Percentiles rank a stretch among this genome's conserved stretches.
These are phyloP conservation scores for Arctium minus DNA, from an alignment of 129 eudicot species.

Conservation along the genomic window DNA sequence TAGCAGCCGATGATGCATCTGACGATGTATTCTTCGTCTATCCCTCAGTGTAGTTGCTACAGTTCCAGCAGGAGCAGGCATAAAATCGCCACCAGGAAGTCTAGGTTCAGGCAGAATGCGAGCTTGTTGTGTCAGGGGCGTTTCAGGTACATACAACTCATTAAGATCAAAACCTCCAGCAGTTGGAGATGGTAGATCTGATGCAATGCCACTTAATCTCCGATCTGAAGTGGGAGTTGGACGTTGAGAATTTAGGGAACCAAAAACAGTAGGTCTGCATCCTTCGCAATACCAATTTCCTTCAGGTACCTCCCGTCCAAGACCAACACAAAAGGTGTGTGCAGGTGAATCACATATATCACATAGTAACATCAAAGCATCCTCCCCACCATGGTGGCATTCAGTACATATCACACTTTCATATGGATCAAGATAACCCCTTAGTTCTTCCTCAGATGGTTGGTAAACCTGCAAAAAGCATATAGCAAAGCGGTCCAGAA, in stretches of 20 bases:
- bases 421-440: constrained; percentile 88
- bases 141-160: constrained; percentile 70
- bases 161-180: constrained; percentile 79
- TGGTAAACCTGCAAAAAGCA: constrained; percentile 69
- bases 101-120: constrained; percentile 39
- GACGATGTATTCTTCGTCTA: constrained; percentile 67
- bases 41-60: constrained; percentile 59
- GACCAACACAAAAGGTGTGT: constrained; percentile 94
- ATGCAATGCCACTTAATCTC: constrained; percentile 39
- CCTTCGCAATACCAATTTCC: constrained; percentile 98
- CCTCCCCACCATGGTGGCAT: constrained; percentile 94
- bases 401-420: constrained; percentile 84
- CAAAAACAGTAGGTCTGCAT: constrained; percentile 74
- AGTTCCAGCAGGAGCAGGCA: constrained; percentile 42
- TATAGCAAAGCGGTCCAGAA: not conserved
- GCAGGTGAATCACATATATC: constrained; percentile 98
- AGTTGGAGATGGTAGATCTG: constrained; percentile 46
- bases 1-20: constrained; percentile 38
- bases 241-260: constrained; percentile 42
- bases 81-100: constrained; percentile 34
- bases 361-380: constrained; percentile 88
- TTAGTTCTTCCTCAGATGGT: constrained; percentile 95
- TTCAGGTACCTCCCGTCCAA: constrained; percentile 90
- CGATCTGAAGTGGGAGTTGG: constrained; percentile 45
- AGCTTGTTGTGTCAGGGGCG: constrained; percentile 54